Base-by-base conservation (phyloP, 371 early-diverging fungal genomes). In the Encephalitozoon hellem region DNA sequence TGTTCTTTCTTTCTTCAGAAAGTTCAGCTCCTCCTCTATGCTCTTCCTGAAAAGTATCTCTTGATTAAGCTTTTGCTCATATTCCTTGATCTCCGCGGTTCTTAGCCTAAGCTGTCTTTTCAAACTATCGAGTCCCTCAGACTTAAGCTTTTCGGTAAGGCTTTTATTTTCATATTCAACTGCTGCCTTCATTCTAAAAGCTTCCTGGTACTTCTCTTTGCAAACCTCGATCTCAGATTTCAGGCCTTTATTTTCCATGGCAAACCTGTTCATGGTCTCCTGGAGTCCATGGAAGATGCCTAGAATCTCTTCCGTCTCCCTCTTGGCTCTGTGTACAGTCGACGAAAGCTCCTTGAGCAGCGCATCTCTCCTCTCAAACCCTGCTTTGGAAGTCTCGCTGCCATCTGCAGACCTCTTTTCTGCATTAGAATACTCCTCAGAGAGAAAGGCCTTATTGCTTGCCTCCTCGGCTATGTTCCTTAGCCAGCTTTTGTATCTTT, bases 1-100 rank as follows among this genome's bases (percentile, higher is more conserved):
- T 41, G 59, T 25, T 21, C 64, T 66, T n/a, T 53, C 52, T 23
- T 67, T 43, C 52, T 74, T 71, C 6, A 79, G 30, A 51, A 32
- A 18, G 11, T 45, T 69, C 15, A 77, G 21, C 51, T 84, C 80
- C 5, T 77, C 77, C 25, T 82, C 77, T 18, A 79, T 23, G 34
- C 69, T 52, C 32, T 65, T 55, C 47, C 72, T 73, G 38, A 54
- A 28, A 12, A 15, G 11, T 2, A 72, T 74, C 63, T 83, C 74
- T 39, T 74, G 49, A 9, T 83, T 77, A n/a, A 79, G 59, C 63
- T 75, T 77, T 59, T 77, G 77, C 34, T 81, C 51, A 39, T 74
- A 74, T 25, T 82, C 83, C 73, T 68, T 77, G 21, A 81, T 74
- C 54, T 83, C 78, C 0, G 67, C 67, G 23, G 67, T 76, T 30